Conservation (phyloP, 2,329 filamentous ascomycete genomes). For the Aspergillus costaricaensis region DNA sequence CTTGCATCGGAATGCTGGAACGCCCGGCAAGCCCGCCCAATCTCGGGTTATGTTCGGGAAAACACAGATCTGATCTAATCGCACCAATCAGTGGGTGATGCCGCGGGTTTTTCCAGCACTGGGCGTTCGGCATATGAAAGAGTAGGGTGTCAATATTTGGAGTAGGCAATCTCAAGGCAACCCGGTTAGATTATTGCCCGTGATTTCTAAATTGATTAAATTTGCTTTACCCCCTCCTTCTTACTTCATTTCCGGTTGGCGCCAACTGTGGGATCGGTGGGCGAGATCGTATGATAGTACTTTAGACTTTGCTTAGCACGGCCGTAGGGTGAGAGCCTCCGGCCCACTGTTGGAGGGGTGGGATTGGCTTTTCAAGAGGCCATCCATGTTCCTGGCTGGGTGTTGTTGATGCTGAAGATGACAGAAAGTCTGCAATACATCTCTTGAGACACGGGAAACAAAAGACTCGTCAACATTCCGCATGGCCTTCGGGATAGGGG, state of each 20-base stretch:
- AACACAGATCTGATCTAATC: constrained; percentile 12
- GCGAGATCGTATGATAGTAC: constrained; percentile 9
- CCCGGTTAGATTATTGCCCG: background rate
- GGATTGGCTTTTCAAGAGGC: no score
- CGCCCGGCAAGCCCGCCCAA: background rate
- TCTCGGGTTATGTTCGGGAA: constrained; percentile 20
- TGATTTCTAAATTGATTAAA: background rate
- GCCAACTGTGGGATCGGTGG: constrained; percentile 1
- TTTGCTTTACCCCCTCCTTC: background rate
- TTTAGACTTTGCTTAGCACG: constrained; percentile 4
- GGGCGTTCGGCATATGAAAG: constrained; percentile 7
- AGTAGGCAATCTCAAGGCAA: background rate
- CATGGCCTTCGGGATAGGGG: no score
- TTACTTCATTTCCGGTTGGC: background rate
- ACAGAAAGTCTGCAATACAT: background rate
- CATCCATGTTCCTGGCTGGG: no score
- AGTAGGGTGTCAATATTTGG: background rate
- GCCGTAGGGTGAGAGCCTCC: background rate
- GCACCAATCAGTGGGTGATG: background rate
- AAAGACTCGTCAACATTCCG: no score
- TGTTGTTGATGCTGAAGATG: background rate
- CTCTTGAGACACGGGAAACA: background rate
- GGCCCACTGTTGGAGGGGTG: background rate
- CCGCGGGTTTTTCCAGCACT: background rate
- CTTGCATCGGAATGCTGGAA: background rate